These are phyloP conservation scores for Drechslerella coelobrocha DNA, from an alignment of 2,329 filamentous ascomycete species.

Conservation along the genomic window DNA sequence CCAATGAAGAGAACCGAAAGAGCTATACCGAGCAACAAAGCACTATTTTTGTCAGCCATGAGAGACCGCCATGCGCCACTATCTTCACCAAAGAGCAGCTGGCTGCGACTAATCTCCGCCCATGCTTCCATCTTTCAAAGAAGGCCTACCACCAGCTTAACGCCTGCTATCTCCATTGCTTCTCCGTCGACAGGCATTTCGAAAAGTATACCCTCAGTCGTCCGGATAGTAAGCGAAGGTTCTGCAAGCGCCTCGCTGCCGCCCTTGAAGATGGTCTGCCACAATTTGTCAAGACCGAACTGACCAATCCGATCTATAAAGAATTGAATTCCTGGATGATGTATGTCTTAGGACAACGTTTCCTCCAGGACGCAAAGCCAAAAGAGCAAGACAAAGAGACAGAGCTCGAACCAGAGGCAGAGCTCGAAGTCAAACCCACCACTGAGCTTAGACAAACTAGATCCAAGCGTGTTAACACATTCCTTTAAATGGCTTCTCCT, in stretches of 20 bases:
- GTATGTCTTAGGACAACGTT: neutral
- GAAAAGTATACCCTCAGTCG: neutral
- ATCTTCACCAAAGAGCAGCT: neutral
- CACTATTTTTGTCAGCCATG: neutral
- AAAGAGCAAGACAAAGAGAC: too few species aligned
- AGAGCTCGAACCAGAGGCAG: too few species aligned
- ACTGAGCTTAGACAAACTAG: too few species aligned
- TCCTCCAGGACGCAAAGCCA: too few species aligned
- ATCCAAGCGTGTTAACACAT: too few species aligned
- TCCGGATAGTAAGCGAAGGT: constrained; percentile 6
- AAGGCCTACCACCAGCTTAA: neutral
- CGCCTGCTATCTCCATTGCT: neutral
- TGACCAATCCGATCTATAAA: neutral
- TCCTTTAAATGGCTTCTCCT: neutral
- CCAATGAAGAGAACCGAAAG: too few species aligned
- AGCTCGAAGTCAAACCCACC: too few species aligned
- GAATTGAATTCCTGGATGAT: constrained; percentile 7
- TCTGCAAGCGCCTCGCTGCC: neutral
- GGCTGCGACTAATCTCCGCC: neutral
- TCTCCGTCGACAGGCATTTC: neutral
- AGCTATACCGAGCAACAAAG: too few species aligned
- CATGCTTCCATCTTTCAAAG: neutral
- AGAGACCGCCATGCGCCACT: neutral
- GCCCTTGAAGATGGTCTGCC: neutral
- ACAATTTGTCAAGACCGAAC: neutral